These are phyloP conservation scores for Neovahlkampfia damariscottae DNA, from an alignment of 78 protist species.

Conservation along the genomic window DNA sequence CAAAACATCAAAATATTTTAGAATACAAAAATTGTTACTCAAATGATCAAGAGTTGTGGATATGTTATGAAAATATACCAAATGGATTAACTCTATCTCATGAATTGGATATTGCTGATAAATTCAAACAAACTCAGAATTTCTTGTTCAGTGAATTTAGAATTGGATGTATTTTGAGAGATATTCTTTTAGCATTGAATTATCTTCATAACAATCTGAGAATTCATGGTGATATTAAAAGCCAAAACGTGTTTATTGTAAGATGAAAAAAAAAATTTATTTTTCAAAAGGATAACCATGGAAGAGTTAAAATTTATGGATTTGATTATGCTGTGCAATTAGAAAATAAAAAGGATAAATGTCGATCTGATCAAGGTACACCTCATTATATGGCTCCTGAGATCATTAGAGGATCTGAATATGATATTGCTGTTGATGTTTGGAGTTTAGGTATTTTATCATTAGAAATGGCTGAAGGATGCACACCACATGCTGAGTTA, in stretches of 20 bases:
- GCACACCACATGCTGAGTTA: constrained; percentile 72
- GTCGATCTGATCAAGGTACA: not conserved
- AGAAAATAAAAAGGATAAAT: not conserved
- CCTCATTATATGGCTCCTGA: constrained; percentile 74
- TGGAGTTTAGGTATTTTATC: constrained; percentile 86
- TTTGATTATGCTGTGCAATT: not conserved
- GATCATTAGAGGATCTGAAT: constrained; percentile 72
- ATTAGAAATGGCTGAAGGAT: constrained; percentile 80
- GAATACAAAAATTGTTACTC: not conserved
- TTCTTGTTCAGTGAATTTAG: not conserved
- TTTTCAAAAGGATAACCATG: not conserved
- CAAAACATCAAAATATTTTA: not conserved
- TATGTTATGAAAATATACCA: not conserved
- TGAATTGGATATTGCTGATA: no score
- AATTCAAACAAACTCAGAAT: no score
- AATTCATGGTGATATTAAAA: constrained; percentile 63
- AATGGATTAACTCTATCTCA: not conserved
- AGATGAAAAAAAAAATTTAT: no score
- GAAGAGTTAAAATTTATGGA: not conserved
- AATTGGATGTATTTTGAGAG: not conserved
- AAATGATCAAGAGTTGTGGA: not conserved
- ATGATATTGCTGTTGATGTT: constrained; percentile 74
- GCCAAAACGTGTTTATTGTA: constrained; percentile 44
- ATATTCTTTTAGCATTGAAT: constrained; percentile 26
- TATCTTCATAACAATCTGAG: constrained; percentile 46